Evolutionary conservation across 208 protist genomes (phyloP).

Genomic region (Vickermania spadyakhi): DNA sequence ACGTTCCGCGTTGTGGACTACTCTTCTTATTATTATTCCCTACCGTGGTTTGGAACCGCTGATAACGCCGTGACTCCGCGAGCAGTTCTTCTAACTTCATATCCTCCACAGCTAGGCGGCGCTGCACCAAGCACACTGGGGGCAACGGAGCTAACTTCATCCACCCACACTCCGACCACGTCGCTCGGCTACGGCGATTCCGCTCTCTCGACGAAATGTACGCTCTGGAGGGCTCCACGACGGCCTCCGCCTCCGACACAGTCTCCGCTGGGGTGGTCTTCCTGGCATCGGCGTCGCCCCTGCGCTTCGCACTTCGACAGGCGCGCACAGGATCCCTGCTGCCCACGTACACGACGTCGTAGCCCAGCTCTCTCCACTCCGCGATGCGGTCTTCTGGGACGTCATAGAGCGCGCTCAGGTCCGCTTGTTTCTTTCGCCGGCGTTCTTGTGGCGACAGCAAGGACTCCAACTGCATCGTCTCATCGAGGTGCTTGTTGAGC

Average conservation of each 20-base stretch:
- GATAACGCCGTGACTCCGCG: background rate
- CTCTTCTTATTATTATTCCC: background rate
- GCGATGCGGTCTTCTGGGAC: conserved; percentile 16
- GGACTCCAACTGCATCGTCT: background rate
- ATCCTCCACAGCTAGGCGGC: conserved; percentile 2
- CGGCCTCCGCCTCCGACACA: background rate
- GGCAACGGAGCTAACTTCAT: conserved; percentile 1
- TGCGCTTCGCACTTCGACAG: background rate
- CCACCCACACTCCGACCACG: background rate
- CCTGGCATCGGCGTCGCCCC: background rate
- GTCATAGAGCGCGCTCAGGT: background rate
- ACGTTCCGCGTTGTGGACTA: too few species aligned
- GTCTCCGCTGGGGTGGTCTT: background rate
- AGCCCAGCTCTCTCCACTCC: conserved; percentile 70
- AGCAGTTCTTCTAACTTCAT: background rate
- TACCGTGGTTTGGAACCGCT: background rate
- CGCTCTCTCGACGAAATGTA: background rate
- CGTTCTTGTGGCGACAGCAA: background rate
- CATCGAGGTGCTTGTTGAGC: background rate
- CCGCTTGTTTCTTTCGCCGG: background rate
- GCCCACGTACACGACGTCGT: conserved; percentile 56
- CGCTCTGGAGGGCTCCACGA: background rate
- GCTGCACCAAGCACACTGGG: background rate
- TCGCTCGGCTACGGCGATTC: background rate
- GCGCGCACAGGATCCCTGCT: background rate